Evolutionary conservation across 768 basidiomycete genomes (phyloP).

Genomic region (Phlegmacium glaucopus): DNA sequence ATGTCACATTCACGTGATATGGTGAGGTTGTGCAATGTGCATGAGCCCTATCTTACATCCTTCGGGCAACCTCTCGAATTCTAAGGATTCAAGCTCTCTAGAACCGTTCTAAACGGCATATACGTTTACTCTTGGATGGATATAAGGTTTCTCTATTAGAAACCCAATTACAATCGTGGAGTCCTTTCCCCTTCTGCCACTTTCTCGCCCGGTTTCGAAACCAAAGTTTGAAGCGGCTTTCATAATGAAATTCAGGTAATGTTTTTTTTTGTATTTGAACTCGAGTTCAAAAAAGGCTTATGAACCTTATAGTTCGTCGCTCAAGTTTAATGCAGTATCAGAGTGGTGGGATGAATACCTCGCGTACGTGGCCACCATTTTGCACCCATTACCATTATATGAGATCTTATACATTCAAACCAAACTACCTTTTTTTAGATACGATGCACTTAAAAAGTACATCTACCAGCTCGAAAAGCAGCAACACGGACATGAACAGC

Average conservation of each 20-base stretch:
- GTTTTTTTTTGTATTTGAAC: constrained; percentile 8
- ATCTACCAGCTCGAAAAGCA: constrained; percentile 86
- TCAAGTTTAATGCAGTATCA: constrained; percentile 88
- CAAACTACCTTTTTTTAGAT: too few relatives aligned
- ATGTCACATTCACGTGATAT: too few relatives aligned
- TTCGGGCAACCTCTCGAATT: too few relatives aligned
- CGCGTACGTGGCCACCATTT: constrained; percentile 47
- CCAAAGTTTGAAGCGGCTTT: constrained; percentile 18
- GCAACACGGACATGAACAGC: constrained; percentile 43
- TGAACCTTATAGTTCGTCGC: constrained; percentile 55
- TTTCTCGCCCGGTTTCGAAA: constrained; percentile 18
- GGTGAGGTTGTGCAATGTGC: too few relatives aligned
- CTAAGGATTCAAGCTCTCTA: too few relatives aligned
- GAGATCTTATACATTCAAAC: neutral
- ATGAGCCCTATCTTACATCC: too few relatives aligned
- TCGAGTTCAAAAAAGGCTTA: neutral
- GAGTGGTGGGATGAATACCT: constrained; percentile 96
- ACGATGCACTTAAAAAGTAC: constrained; percentile 78
- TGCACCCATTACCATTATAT: neutral
- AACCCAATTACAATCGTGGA: constrained; percentile 27
- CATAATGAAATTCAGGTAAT: constrained; percentile 66
- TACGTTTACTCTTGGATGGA: constrained; percentile 7
- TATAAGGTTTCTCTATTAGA: constrained; percentile 4
- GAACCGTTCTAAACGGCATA: too few relatives aligned
- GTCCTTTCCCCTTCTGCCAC: constrained; percentile 35